phyloP scores from a whole-genome alignment of 1,284 basidiomycete species.

The Rhodofomes roseus region DNA sequence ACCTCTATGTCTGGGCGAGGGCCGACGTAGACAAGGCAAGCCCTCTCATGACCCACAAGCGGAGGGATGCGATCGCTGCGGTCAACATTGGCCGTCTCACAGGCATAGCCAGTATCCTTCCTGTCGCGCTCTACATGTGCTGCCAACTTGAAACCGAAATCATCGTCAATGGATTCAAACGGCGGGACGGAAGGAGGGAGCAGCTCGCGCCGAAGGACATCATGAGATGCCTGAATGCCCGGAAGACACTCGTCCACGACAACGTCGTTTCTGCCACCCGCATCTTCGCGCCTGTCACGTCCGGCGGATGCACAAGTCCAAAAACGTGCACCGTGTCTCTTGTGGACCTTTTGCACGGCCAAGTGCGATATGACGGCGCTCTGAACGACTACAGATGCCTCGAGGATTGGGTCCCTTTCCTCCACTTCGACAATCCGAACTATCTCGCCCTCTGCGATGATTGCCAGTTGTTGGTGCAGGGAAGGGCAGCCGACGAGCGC shows the following conservation, averaged over 20 bases:
- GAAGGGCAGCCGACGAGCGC: too few species aligned
- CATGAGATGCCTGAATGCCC: not conserved
- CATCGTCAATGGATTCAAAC: not conserved
- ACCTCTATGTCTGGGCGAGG: not conserved
- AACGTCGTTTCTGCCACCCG: not conserved
- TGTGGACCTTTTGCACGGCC: too few species aligned
- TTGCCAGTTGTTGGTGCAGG: too few species aligned
- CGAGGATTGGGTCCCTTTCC: too few species aligned
- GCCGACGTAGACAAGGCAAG: not conserved
- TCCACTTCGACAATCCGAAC: too few species aligned
- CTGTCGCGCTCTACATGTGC: constrained; percentile 1
- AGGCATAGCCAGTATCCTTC: not conserved
- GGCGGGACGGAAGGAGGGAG: not conserved
- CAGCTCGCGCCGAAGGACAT: not conserved
- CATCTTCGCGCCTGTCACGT: not conserved
- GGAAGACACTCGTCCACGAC: not conserved
- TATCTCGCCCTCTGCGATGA: too few species aligned
- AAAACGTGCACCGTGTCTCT: too few species aligned
- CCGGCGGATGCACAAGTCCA: too few species aligned
- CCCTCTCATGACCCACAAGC: not conserved
- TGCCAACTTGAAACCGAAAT: not conserved
- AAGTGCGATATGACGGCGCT: too few species aligned
- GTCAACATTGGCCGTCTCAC: constrained; percentile 7
- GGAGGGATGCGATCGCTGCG: not conserved
- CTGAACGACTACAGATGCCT: too few species aligned